These are phyloP conservation scores for Sugiyamaella japonica DNA, from an alignment of 1,139 yeast species.

Conservation along the genomic window DNA sequence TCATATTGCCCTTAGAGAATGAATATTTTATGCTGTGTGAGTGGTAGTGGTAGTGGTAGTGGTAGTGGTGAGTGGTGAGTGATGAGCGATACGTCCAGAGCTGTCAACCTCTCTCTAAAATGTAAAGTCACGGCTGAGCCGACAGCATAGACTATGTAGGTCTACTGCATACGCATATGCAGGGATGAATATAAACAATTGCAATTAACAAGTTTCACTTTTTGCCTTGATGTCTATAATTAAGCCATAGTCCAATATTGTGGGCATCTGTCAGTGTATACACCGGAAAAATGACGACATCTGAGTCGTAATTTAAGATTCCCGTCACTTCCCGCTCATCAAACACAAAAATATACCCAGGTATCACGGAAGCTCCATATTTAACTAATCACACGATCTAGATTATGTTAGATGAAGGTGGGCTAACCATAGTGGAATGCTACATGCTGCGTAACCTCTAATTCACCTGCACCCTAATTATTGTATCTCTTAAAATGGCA, in stretches of 20 bases:
- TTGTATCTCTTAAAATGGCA: not conserved
- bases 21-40: too few species aligned
- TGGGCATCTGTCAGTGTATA: too few species aligned
- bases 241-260: not conserved
- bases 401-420: not conserved
- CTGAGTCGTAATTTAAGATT: too few species aligned
- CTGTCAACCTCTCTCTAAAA: too few species aligned
- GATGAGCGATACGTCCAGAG: too few species aligned
- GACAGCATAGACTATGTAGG: not conserved
- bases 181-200: not conserved
- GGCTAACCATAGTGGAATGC: not conserved
- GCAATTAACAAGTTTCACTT: too few species aligned
- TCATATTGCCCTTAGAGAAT: not conserved
- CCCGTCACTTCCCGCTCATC: too few species aligned
- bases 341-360: too few species aligned
- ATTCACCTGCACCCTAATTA: not conserved
- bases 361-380: too few species aligned
- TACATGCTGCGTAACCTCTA: not conserved
- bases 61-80: too few species aligned
- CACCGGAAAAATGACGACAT: too few species aligned
- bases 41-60: not conserved
- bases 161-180: not conserved
- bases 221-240: too few species aligned
- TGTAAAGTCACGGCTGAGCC: not conserved
- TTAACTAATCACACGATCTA: not conserved